Evolutionary conservation across 1,284 basidiomycete genomes (phyloP).

Genomic region (Ustilago sp.): DNA sequence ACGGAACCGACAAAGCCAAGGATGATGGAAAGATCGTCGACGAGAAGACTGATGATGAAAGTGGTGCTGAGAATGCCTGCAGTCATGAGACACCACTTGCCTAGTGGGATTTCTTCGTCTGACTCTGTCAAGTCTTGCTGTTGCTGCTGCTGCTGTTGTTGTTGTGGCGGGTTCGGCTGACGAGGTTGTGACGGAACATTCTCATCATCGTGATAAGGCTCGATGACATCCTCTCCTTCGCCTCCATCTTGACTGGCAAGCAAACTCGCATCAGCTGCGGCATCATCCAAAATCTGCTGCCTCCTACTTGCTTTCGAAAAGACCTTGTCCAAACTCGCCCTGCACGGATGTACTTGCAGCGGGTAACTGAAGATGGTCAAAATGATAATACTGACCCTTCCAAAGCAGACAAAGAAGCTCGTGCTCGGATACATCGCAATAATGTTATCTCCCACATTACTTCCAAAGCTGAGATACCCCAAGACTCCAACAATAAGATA

Average conservation of each 20-base stretch:
- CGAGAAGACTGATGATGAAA: conserved; percentile 58
- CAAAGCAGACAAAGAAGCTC: conserved; percentile 89
- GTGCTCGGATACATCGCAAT: conserved; percentile 81
- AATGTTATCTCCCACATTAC: conserved; percentile 72
- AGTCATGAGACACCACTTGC: conserved; percentile 59
- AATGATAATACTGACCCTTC: conserved; percentile 90
- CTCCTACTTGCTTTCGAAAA: conserved; percentile 71
- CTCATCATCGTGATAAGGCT: conserved; percentile 56
- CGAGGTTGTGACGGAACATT: conserved; percentile 6
- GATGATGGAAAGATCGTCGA: conserved; percentile 67
- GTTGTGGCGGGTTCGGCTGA: not conserved
- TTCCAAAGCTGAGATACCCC: conserved; percentile 96
- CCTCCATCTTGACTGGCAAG: conserved; percentile 3
- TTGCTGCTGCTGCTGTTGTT: conserved; percentile 8
- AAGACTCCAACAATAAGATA: conserved; percentile 72
- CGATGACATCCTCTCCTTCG: conserved; percentile 19
- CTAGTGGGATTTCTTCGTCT: conserved; percentile 41
- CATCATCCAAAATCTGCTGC: conserved; percentile 44
- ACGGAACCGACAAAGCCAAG: conserved; percentile 93
- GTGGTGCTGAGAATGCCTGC: conserved; percentile 58
- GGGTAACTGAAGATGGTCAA: conserved; percentile 75
- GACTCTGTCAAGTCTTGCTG: conserved; percentile 2
- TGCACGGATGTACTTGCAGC: conserved; percentile 82
- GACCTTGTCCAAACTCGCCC: conserved; percentile 91
- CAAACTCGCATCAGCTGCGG: conserved; percentile 24